Base-by-base conservation (phyloP, 2,329 filamentous ascomycete species). In the Hymenoscyphus infarciens region DNA sequence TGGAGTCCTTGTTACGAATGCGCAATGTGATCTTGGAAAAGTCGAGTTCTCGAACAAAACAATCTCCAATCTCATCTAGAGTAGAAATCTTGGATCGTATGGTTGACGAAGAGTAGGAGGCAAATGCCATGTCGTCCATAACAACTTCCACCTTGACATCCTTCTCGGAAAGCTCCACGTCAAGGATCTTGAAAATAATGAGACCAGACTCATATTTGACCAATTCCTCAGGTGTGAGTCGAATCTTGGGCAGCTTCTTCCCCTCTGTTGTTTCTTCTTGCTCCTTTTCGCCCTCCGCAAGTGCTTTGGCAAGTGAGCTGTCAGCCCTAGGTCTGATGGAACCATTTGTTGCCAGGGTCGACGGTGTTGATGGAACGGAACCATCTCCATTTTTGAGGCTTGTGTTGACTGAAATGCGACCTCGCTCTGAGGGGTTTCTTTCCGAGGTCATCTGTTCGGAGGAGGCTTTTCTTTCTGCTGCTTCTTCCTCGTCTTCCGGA, bases 21-120 rank as follows among this genome's bases (percentile, higher is more conserved):
- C 92, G 90, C 67, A 99, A 83, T 0, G 93, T 98, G 63, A 99
- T 86, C 68, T 89, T 90, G 2, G 95, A 99, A 70, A 97, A 93
- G 67, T 99, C 96, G n/a, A 99, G 83, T 76, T 99, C 95, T 65
- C 95, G 91, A 64, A 99, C 90, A 77, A 99, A 92, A 60, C 92
- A 95, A 76, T 99, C 95, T 57, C 94, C 93, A 72, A 93, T 92
- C 77, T 99, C 95, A 69, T 95, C 91, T 75, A 98, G 92, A 59
- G 85, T 90, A 73, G 87, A 84, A 11, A 82, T 79, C 69, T 82
- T 88, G 49, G 82, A 83, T 72, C 85, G 87, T 35, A 92, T 88
- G 67, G 87, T 91, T 0, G 90, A 87, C 11, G 92, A 96, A 1
- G 85, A 82, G 74, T 97, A 98, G 0, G 92, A 90, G 0, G 95